A percentile compares a stretch with the other conserved stretches of the same genome.
These are phyloP conservation scores for Colletotrichum sp. DNA, from an alignment of 2,329 filamentous ascomycete species.

Conservation along the genomic window DNA sequence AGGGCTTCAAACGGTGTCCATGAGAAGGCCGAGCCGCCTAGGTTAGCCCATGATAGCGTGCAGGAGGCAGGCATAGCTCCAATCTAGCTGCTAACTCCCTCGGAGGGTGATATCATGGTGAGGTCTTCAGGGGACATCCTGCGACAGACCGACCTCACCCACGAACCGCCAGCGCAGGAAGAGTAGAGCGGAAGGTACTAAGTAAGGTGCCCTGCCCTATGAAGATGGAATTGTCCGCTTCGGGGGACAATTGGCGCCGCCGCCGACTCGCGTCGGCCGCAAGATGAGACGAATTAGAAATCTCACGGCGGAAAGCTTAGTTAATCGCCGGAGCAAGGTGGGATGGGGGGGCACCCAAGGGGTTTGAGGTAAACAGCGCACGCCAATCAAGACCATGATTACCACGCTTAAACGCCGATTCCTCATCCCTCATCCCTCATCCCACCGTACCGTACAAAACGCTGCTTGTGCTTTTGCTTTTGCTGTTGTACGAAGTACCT, in stretches of 20 bases:
- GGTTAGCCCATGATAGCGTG: neutral
- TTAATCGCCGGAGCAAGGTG: conserved; percentile 3
- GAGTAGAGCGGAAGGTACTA: neutral
- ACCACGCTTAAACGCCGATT: neutral
- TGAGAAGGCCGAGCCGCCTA: neutral
- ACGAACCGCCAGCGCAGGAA: neutral
- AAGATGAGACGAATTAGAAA: conserved; percentile 17
- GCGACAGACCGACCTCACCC: neutral
- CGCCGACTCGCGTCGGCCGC: neutral
- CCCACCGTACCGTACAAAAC: neutral
- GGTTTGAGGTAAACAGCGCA: neutral
- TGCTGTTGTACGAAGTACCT: neutral
- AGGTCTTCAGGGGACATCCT: neutral
- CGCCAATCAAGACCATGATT: neutral
- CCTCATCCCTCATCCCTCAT: neutral
- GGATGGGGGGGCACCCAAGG: neutral
- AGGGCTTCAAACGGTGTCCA: neutral
- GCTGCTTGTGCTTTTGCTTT: neutral
- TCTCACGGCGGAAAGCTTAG: conserved; percentile 14
- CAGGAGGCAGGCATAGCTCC: neutral
- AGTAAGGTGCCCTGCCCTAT: neutral
- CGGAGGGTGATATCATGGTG: neutral
- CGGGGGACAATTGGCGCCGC: neutral
- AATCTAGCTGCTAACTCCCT: neutral
- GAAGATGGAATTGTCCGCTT: neutral